Evolutionary conservation across 2,329 filamentous ascomycete genomes (phyloP).

Genomic region (Ophiobolus disseminans): DNA sequence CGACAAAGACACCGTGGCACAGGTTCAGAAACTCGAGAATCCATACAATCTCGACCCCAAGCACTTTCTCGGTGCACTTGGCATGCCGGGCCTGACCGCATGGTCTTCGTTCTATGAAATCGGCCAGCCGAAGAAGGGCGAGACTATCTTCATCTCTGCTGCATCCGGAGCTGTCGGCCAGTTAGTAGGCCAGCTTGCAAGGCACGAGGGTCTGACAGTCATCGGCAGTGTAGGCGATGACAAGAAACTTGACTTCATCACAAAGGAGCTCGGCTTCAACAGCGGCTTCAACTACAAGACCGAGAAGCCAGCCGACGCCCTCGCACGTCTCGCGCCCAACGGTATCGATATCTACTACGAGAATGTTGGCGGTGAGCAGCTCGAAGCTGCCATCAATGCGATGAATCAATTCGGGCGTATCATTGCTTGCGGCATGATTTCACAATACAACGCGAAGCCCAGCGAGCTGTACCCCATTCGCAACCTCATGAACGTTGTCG

Average conservation of each 20-base stretch:
- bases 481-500: slow-evolving; percentile 70
- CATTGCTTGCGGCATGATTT: slow-evolving; percentile 70
- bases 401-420: slow-evolving; percentile 73
- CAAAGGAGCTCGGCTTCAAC: slow-evolving; percentile 73
- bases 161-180: slow-evolving; percentile 84
- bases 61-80: slow-evolving; percentile 76
- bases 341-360: slow-evolving; percentile 87
- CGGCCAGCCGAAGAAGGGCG: slow-evolving; percentile 75
- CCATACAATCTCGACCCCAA: slow-evolving; percentile 70
- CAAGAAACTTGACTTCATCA: slow-evolving; percentile 79
- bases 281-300: slow-evolving; percentile 89
- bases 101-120: slow-evolving; percentile 78
- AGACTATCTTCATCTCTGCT: slow-evolving; percentile 82
- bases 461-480: slow-evolving; percentile 69
- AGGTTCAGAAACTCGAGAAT: slow-evolving; percentile 69
- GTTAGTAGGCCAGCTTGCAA: slow-evolving; percentile 82
- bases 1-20: slow-evolving; percentile 53
- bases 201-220: slow-evolving; percentile 78
- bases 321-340: slow-evolving; percentile 73
- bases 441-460: slow-evolving; percentile 72
- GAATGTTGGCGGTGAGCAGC: slow-evolving; percentile 78
- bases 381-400: slow-evolving; percentile 70
- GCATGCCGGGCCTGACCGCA: slow-evolving; percentile 79
- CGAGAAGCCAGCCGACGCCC: slow-evolving; percentile 71
- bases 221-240: slow-evolving; percentile 82